A percentile compares a stretch with the other conserved stretches of the same genome.
These are phyloP conservation scores for Maudiozyma turicensis DNA, from an alignment of 805 yeast species.

Conservation along the genomic window DNA sequence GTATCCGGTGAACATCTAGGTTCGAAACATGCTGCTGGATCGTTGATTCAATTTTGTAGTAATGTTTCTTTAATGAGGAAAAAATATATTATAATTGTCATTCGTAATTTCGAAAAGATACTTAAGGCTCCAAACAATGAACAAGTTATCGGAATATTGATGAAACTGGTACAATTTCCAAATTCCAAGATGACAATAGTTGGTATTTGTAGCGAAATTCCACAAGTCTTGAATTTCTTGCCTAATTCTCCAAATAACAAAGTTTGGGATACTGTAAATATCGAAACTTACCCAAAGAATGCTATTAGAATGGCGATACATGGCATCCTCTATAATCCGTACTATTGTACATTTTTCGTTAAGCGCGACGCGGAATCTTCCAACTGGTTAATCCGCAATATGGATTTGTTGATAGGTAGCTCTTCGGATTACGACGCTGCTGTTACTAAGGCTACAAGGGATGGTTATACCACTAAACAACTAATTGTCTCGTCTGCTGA, in stretches of 20 bases:
- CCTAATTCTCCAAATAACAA: background rate
- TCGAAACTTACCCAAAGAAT: background rate
- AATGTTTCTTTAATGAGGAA: conserved; percentile 26
- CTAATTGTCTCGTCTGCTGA: background rate
- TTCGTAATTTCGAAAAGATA: conserved; percentile 85
- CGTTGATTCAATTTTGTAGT: conserved; percentile 61
- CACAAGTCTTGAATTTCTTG: background rate
- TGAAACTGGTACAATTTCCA: background rate
- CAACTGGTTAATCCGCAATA: background rate
- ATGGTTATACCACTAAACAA: background rate
- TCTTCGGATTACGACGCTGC: background rate
- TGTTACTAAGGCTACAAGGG: background rate
- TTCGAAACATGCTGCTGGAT: conserved; percentile 38
- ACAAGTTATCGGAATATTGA: background rate
- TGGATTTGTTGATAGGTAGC: background rate
- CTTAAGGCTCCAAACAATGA: conserved; percentile 25
- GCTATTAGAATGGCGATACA: background rate
- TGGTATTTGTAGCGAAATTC: background rate
- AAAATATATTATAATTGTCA: conserved; percentile 52
- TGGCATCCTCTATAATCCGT: background rate
- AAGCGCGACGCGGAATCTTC: background rate
- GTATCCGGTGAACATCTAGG: background rate
- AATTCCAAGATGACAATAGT: background rate
- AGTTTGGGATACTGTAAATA: background rate
- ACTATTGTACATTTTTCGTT: background rate